A percentile compares a stretch with the other conserved stretches of the same genome.
Evolutionary conservation across 1,284 basidiomycete species (phyloP).

Genomic region (Austroboletus novae-zelandiae): DNA sequence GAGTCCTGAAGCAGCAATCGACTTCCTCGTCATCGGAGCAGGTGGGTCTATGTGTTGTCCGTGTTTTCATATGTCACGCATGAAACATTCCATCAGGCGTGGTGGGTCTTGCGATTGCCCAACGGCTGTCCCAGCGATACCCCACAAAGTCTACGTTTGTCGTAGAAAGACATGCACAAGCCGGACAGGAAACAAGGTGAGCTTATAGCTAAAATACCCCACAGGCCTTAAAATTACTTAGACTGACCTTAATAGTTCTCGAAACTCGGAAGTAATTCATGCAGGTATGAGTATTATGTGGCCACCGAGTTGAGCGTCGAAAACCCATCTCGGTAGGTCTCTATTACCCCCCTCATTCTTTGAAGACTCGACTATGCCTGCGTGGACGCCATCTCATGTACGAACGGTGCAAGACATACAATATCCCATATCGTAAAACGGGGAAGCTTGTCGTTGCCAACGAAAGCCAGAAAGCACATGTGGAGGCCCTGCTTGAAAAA

Average conservation of each 20-base stretch:
- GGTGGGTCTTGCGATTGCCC: slow-evolving; percentile 86
- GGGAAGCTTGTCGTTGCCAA: slow-evolving; percentile 89
- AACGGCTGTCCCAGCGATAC: slow-evolving; percentile 66
- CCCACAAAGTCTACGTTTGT: slow-evolving; percentile 78
- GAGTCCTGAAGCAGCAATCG: slow-evolving; percentile 75
- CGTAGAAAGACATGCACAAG: slow-evolving; percentile 74
- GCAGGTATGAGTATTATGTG: slow-evolving; percentile 52
- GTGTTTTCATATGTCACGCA: not conserved
- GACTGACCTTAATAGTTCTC: slow-evolving; percentile 55
- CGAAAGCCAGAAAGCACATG: slow-evolving; percentile 63
- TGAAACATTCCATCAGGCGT: slow-evolving; percentile 51
- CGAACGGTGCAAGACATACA: slow-evolving; percentile 63
- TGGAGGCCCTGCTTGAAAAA: slow-evolving; percentile 68
- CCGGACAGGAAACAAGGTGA: slow-evolving; percentile 84
- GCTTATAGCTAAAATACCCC: slow-evolving; percentile 7
- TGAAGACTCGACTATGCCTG: slow-evolving; percentile 87
- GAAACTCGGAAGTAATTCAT: slow-evolving; percentile 96
- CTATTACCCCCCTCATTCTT: slow-evolving; percentile 81
- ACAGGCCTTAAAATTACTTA: not conserved
- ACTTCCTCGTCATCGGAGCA: slow-evolving; percentile 91
- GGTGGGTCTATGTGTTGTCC: slow-evolving; percentile 43
- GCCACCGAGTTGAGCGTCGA: not conserved
- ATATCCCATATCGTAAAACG: slow-evolving; percentile 70
- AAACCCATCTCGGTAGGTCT: slow-evolving; percentile 47
- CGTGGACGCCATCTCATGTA: slow-evolving; percentile 88